Evolutionary conservation across 2,329 filamentous ascomycete genomes (phyloP), one percentile per base, ranked within the genome.

Genomic region (Waltergamsia citrina): DNA sequence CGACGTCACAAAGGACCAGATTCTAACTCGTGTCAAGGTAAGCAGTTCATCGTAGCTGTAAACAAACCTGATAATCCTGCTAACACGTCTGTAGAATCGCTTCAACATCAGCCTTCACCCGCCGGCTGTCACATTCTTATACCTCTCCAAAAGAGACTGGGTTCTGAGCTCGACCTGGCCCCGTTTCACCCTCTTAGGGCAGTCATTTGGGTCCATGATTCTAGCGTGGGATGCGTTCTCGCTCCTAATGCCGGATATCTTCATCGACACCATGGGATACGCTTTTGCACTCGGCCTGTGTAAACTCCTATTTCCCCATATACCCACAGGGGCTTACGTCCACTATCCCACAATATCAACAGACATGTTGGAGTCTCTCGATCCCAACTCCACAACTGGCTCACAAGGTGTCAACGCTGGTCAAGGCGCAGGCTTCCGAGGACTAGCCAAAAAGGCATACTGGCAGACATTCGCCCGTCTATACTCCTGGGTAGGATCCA

Each of bases 311-410:
- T 96, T 96, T 52, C 81, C 74, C 1, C 57, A 63, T 23, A 73
- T 95, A 2, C 85, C 90, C 1, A 95, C 87, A 0, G 87, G 76
- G 29, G 88, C 92, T 34, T 98, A 98, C 52, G 88, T 96, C 2
- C 92, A 98, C 61, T 98, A 96, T 53, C 92, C 92, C 1, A 96
- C 90, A 36, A 98, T 98, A 35, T 95, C 88, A 4, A 98, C 87
- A 33, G 92, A 98, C 50, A 98, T 98, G 92, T 74, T 98, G 4
- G 72, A 77, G 16, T 90, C 85, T 14, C 74, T 95, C 5, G 75
- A 87, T 44, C 75, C 82, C 7, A 56, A 54, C 7, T 71, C 67
- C 3, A 41, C 59, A 22, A 71, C 66, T 31, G 82, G 78, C 11
- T 56, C 54, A 36, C 80, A 74, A 58, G 83, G 90, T 3, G 67